A percentile compares a stretch with the other conserved stretches of the same genome.
Evolutionary conservation across 2,329 filamentous ascomycete genomes (phyloP).

Genomic region (Macrophomina pseudophaseolina): DNA sequence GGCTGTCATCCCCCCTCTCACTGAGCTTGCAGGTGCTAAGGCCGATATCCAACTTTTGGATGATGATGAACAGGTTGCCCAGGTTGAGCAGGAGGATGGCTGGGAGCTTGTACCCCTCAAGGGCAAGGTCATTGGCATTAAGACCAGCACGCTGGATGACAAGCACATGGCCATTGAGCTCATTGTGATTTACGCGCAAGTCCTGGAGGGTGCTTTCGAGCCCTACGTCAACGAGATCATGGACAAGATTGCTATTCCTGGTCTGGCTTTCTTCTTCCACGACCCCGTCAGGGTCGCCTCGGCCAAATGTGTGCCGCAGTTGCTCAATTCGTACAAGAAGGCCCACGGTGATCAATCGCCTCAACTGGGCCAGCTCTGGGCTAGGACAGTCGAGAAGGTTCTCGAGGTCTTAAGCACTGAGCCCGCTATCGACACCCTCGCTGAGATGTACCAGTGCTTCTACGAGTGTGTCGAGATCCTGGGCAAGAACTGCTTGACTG

Average conservation of each 20-base stretch:
- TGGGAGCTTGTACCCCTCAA: slow-evolving; percentile 98
- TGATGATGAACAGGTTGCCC: slow-evolving; percentile 90
- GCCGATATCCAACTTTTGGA: slow-evolving; percentile 96
- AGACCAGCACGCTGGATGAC: slow-evolving; percentile 94
- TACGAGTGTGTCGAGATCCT: slow-evolving; percentile 97
- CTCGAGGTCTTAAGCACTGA: slow-evolving; percentile 93
- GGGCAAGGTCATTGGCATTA: slow-evolving; percentile 97
- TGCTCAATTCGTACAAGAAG: slow-evolving; percentile 93
- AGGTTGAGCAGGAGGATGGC: slow-evolving; percentile 91
- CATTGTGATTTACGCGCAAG: slow-evolving; percentile 94
- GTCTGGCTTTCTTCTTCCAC: slow-evolving; percentile 98
- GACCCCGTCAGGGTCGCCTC: slow-evolving; percentile 95
- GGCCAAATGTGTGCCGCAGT: slow-evolving; percentile 89
- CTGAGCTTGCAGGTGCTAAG: slow-evolving; percentile 91
- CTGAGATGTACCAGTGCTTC: slow-evolving; percentile 99
- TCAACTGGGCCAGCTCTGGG: slow-evolving; percentile 83
- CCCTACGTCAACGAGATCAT: slow-evolving; percentile 91
- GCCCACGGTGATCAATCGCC: slow-evolving; percentile 81
- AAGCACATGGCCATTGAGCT: slow-evolving; percentile 99
- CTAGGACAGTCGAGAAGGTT: slow-evolving; percentile 82
- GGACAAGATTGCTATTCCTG: slow-evolving; percentile 93
- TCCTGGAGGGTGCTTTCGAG: slow-evolving; percentile 90
- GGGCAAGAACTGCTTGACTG: slow-evolving; percentile 79
- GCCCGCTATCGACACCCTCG: slow-evolving; percentile 92
- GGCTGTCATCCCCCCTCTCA: slow-evolving; percentile 90